A percentile compares a stretch with the other conserved stretches of the same genome.
Evolutionary conservation across 345 rosid species (phyloP).

Genomic region (Geranium brycei): DNA sequence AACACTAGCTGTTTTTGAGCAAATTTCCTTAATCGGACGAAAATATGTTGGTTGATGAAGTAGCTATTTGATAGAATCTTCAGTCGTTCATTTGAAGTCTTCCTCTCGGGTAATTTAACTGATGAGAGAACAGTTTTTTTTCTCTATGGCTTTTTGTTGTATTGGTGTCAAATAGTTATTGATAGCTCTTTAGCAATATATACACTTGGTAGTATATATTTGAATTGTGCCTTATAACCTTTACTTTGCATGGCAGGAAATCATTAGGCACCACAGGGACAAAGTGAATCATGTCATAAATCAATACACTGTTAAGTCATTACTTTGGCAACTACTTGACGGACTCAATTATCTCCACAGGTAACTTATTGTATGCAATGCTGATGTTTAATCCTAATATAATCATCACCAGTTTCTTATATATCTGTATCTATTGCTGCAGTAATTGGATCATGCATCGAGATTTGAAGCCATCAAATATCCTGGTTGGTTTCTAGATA

Average conservation of each 20-base stretch:
- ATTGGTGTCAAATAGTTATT: too few species aligned
- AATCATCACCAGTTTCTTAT: not conserved
- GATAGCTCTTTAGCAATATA: too few species aligned
- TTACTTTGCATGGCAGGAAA: slow-evolving; percentile 21
- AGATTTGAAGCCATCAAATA: slow-evolving; percentile 94
- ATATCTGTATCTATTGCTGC: slow-evolving; percentile 1
- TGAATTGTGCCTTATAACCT: too few species aligned
- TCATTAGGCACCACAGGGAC: slow-evolving; percentile 88
- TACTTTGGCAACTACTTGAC: slow-evolving; percentile 96
- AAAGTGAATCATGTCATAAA: slow-evolving; percentile 54
- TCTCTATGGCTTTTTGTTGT: too few species aligned
- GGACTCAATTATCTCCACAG: slow-evolving; percentile 90
- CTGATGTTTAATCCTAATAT: not conserved
- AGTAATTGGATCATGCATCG: slow-evolving; percentile 98
- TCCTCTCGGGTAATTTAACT: too few species aligned
- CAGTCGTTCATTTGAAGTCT: too few species aligned
- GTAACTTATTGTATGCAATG: slow-evolving; percentile 3
- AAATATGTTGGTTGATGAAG: too few species aligned
- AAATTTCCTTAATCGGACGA: too few species aligned
- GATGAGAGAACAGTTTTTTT: too few species aligned
- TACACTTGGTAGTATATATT: too few species aligned
- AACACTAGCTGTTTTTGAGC: too few species aligned
- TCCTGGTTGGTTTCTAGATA: slow-evolving; percentile 35
- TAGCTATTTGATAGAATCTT: too few species aligned
- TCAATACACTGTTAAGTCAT: slow-evolving; percentile 77